Conservation (phyloP, 768 basidiomycete species). For the Sporobolomyces pararoseus region DNA sequence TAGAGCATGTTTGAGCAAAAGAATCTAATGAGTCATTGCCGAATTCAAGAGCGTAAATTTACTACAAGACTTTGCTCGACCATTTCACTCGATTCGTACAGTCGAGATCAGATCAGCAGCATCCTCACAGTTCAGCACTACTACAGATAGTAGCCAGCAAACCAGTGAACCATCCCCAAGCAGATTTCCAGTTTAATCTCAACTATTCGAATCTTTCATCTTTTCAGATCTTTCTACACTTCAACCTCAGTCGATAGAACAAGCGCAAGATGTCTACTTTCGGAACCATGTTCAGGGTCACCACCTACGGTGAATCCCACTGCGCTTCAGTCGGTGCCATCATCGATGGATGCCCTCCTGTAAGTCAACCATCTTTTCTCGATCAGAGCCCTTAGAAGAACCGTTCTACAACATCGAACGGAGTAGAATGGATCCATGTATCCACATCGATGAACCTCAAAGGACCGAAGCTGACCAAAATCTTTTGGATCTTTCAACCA, state of each 20-base stretch:
- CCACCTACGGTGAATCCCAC: slow-evolving; percentile 97
- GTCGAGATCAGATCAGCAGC: no score
- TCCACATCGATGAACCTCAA: no score
- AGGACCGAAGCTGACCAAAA: no score
- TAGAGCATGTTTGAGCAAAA: no score
- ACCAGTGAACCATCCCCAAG: not conserved
- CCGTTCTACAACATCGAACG: no score
- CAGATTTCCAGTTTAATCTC: not conserved
- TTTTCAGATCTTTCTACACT: not conserved
- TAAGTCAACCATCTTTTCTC: slow-evolving; percentile 50
- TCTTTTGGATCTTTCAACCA: not conserved
- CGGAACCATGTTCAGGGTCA: slow-evolving; percentile 84
- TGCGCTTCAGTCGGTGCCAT: slow-evolving; percentile 96
- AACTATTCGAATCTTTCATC: not conserved
- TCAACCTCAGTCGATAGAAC: not conserved
- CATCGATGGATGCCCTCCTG: slow-evolving; percentile 94
- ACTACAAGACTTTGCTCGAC: no score
- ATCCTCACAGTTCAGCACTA: no score
- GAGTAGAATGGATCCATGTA: no score
- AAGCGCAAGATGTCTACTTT: slow-evolving; percentile 76
- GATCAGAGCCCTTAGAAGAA: not conserved
- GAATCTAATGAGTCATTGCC: no score
- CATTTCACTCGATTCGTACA: no score
- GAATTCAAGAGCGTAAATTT: no score
- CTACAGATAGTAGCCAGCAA: not conserved